Conservation (phyloP, 805 yeast species). For the Candida schatavii region DNA sequence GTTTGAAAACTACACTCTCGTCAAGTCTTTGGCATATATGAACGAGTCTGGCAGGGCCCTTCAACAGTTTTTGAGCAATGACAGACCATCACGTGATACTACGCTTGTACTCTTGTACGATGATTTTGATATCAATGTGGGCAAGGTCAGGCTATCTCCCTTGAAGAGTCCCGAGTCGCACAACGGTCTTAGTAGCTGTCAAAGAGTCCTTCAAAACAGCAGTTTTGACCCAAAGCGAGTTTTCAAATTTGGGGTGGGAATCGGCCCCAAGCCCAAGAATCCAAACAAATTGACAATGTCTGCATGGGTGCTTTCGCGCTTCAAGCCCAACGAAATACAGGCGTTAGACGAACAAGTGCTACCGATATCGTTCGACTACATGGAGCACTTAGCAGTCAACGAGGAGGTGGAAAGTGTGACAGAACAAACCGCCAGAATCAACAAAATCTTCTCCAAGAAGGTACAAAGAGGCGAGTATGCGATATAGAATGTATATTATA, state of each 20-base stretch:
- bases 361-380: constrained; percentile 1
- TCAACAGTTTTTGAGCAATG: constrained; percentile 20
- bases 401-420: background rate
- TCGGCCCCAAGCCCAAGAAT: constrained; percentile 41
- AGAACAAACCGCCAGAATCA: constrained; percentile 1
- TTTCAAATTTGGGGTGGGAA: constrained; percentile 37
- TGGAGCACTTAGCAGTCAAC: background rate
- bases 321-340: constrained; percentile 23
- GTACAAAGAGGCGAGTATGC: constrained; percentile 2
- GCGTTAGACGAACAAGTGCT: constrained; percentile 9
- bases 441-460: constrained; percentile 2
- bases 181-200: constrained; percentile 34
- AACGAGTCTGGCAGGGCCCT: constrained; percentile 36
- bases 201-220: constrained; percentile 6
- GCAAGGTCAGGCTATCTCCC: constrained; percentile 25
- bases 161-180: constrained; percentile 38
- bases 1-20: constrained; percentile 24
- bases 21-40: constrained; percentile 38
- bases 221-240: constrained; percentile 5
- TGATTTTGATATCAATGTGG: constrained; percentile 36
- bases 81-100: constrained; percentile 10
- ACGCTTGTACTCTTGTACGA: constrained; percentile 31
- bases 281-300: constrained; percentile 35
- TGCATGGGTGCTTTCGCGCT: constrained; percentile 39
- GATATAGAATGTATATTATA: background rate